These are phyloP conservation scores for Hymenoscyphus scutula DNA, from an alignment of 2,329 filamentous ascomycete species.

Conservation along the genomic window DNA sequence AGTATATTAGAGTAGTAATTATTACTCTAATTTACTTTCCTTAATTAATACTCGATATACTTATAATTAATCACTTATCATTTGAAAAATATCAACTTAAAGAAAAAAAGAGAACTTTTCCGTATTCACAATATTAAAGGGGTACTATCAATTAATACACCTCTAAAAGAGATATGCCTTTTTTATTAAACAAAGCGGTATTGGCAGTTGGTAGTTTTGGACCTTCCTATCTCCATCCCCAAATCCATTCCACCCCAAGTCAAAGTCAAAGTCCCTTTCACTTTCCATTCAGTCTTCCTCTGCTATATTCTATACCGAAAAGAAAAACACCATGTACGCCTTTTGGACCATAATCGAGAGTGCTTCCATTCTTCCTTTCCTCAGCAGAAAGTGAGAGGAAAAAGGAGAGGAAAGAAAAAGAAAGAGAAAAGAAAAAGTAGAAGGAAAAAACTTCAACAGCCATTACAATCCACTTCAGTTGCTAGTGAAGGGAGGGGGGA, in stretches of 20 bases:
- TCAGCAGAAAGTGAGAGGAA: not conserved
- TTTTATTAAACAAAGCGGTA: too few relatives aligned
- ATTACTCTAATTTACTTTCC: too few relatives aligned
- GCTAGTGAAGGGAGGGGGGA: not conserved
- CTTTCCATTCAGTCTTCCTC: not conserved
- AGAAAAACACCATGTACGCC: not conserved
- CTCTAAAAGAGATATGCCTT: too few relatives aligned
- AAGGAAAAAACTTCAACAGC: not conserved
- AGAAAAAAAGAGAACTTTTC: too few relatives aligned
- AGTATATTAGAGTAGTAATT: too few relatives aligned
- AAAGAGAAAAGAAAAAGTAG: not conserved
- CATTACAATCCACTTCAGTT: constrained; percentile 3
- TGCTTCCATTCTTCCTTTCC: not conserved
- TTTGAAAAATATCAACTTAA: too few relatives aligned
- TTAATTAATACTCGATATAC: too few relatives aligned
- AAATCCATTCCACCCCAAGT: too few relatives aligned
- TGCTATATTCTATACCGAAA: not conserved
- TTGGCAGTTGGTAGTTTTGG: too few relatives aligned
- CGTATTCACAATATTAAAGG: too few relatives aligned
- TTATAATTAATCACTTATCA: too few relatives aligned
- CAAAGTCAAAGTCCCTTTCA: not conserved
- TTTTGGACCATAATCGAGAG: not conserved
- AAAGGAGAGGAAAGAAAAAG: not conserved
- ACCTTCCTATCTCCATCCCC: not conserved
- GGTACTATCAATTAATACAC: too few relatives aligned